Percentiles rank a stretch among this genome's conserved stretches.
phyloP scores from a whole-genome alignment of 768 basidiomycete species.

The Pluteus cervinus region DNA sequence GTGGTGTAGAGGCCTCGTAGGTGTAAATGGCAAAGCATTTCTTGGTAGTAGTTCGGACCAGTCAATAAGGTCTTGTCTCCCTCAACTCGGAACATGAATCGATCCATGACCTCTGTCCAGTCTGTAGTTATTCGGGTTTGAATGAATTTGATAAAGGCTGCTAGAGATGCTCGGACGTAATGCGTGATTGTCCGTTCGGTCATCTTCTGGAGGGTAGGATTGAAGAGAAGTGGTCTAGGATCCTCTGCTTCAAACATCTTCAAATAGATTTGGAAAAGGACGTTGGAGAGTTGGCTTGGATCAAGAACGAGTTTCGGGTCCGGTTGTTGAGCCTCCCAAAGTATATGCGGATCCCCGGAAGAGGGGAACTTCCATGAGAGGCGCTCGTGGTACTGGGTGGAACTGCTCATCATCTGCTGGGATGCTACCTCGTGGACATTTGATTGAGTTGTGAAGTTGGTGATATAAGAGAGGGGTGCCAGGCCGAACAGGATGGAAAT shows the following conservation, averaged over 20 bases:
- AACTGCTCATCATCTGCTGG: constrained; percentile 3
- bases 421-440: constrained; percentile 30
- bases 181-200: constrained; percentile 26
- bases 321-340: too few relatives aligned
- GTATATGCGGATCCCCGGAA: constrained; percentile 1
- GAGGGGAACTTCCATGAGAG: constrained; percentile 29
- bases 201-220: constrained; percentile 7
- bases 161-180: constrained; percentile 46
- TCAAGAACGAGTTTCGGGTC: constrained; percentile 14
- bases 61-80: constrained; percentile 16
- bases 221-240: constrained; percentile 5
- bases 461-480: constrained; percentile 30
- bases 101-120: constrained; percentile 38
- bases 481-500: constrained; percentile 39
- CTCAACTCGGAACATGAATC: constrained; percentile 20
- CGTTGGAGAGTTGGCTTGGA: constrained; percentile 23
- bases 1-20: too few relatives aligned
- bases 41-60: constrained; percentile 28
- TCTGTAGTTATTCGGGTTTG: constrained; percentile 26
- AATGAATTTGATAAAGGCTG: constrained; percentile 33
- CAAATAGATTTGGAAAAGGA: constrained; percentile 37
- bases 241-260: constrained; percentile 40
- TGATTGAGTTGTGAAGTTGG: constrained; percentile 33
- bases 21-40: constrained; percentile 30
- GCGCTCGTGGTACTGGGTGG: constrained; percentile 29